Evolutionary conservation across 2,329 filamentous ascomycete species (phyloP), one percentile per base, ranked within the genome.

Genomic region (Sporothrix globosa): DNA sequence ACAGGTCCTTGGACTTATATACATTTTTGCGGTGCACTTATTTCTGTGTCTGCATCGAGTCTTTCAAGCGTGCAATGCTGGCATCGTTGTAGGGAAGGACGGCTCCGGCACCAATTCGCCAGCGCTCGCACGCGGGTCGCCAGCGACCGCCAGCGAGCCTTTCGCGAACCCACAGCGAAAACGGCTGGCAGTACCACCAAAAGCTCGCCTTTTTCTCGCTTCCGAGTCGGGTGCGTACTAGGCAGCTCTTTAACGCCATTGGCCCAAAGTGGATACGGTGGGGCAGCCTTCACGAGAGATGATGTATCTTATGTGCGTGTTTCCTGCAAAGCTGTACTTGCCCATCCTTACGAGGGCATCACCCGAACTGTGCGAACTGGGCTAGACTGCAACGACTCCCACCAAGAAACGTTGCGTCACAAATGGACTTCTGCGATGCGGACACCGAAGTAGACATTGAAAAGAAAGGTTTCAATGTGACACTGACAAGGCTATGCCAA

Each of bases 151-250:
- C 54, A n/a, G 17, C 30, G 27, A 58, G 7, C 5, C 34, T 34
- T 34, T 1, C 5, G 34, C 34, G 34, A 34, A 9, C 5, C 5
- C 7, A 9, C 34, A 34, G 34, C 34, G 34, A 34, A n/a, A 39
- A n/a, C 21, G 54, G 34, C 34, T 39, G 54, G 2, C 14, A 24
- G 24, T 4, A 13, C 27, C 48, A 21, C 50, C 39, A 44, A 30
- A 68, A 46, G 13, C 69, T 71, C 69, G 69, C 69, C 46, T 41
- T 68, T 71, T 71, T 71, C 39, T 71, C 69, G 69, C 69, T 56
- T 24, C 69, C 65, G 69, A 71, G 46, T 68, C 69, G 69, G 69
- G 50, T 65, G 69, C 69, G 65, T 39, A 14, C 13, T 11, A 66
- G 63, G 63, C 63, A 66, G 41, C 63, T 39, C 44, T 53, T 21